Evolutionary conservation across 768 basidiomycete species (phyloP).

Genomic region (Lenzites betulinus): DNA sequence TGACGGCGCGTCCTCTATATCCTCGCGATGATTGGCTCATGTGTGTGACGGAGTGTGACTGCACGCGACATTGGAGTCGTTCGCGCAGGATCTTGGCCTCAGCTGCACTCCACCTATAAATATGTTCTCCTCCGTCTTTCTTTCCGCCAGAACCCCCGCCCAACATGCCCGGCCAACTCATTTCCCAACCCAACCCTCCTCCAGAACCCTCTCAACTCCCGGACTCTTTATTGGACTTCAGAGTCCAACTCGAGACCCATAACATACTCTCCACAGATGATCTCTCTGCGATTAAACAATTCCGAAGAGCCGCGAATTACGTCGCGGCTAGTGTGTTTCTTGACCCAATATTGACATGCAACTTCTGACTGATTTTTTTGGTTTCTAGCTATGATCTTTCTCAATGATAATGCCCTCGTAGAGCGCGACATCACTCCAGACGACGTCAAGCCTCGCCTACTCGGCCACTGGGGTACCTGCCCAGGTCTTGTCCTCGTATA

Average conservation of each 20-base stretch:
- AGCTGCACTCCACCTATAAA: slow-evolving; percentile 6
- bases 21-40: background rate
- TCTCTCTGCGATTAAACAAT: slow-evolving; percentile 51
- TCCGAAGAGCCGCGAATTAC: slow-evolving; percentile 66
- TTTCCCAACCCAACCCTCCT: slow-evolving; percentile 66
- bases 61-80: slow-evolving; percentile 5
- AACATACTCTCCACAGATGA: slow-evolving; percentile 52
- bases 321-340: slow-evolving; percentile 60
- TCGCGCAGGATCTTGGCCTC: background rate
- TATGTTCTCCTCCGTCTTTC: background rate
- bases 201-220: slow-evolving; percentile 70
- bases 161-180: slow-evolving; percentile 59
- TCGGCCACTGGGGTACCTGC: slow-evolving; percentile 87
- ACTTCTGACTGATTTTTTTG: too few relatives aligned
- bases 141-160: background rate
- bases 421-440: slow-evolving; percentile 58
- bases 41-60: slow-evolving; percentile 4
- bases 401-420: slow-evolving; percentile 71
- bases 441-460: slow-evolving; percentile 78
- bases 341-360: background rate
- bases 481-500: slow-evolving; percentile 73
- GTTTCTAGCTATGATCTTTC: slow-evolving; percentile 77
- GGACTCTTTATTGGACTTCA: slow-evolving; percentile 51
- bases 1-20: too few relatives aligned
- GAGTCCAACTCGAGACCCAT: slow-evolving; percentile 49